These are phyloP conservation scores for Serpula lacrymans DNA, from an alignment of 768 basidiomycete genomes.

Conservation along the genomic window DNA sequence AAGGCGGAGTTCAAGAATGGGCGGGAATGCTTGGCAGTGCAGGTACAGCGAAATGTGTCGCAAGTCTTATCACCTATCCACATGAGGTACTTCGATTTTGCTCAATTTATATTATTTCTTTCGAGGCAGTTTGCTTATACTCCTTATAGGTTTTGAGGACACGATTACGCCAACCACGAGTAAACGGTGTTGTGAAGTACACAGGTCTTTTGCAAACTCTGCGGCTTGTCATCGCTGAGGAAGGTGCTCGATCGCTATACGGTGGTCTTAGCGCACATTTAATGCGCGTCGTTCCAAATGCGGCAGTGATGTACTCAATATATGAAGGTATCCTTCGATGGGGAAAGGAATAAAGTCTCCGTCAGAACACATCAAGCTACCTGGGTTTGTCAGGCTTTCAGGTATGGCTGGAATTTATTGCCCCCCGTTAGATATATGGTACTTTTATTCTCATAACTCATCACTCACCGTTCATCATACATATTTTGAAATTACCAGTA, in stretches of 20 bases:
- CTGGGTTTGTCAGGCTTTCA: no score
- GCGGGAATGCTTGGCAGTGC: constrained; percentile 83
- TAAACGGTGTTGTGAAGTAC: constrained; percentile 79
- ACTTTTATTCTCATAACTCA: no score
- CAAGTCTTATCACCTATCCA: constrained; percentile 94
- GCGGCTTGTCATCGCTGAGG: constrained; percentile 81
- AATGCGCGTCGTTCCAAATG: constrained; percentile 96
- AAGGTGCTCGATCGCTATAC: constrained; percentile 83
- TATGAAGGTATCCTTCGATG: constrained; percentile 83
- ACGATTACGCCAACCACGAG: constrained; percentile 82
- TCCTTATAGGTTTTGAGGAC: constrained; percentile 78
- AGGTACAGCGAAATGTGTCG: constrained; percentile 90
- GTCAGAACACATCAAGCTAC: no score
- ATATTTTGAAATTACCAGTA: no score
- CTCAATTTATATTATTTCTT: neutral
- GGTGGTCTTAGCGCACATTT: constrained; percentile 93
- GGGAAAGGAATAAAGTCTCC: constrained; percentile 24
- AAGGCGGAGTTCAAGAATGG: constrained; percentile 65
- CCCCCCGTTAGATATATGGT: no score
- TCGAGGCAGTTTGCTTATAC: constrained; percentile 4
- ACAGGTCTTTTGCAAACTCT: constrained; percentile 83
- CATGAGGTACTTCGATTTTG: constrained; percentile 75
- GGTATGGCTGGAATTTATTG: no score
- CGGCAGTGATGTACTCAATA: constrained; percentile 94
- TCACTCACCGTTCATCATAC: no score